Conservation (phyloP, 306 rosid species). For the Senna tora region DNA sequence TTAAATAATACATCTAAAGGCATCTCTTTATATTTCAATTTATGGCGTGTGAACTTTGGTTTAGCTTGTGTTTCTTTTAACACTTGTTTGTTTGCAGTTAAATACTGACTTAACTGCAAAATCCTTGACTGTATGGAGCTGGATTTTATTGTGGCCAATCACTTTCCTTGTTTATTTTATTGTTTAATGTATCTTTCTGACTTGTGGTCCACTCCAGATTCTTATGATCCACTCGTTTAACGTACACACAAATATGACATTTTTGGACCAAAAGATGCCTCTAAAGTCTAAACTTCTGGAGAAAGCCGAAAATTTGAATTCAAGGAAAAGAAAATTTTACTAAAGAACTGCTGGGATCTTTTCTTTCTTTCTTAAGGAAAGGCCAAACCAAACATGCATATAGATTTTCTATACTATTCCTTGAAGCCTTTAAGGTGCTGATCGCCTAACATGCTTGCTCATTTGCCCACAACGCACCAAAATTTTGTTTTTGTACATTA, state of each 20-base stretch:
- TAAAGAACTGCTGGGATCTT: not conserved
- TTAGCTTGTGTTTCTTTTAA: not conserved
- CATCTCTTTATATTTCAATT: not conserved
- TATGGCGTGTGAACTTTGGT: not conserved
- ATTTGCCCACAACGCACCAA: not conserved
- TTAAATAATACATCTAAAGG: not conserved
- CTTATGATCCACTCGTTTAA: not conserved
- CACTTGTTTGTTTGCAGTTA: not conserved
- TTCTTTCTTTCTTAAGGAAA: not conserved
- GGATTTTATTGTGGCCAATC: conserved; percentile 1
- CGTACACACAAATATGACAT: too few species aligned
- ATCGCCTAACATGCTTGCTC: conserved; percentile 12
- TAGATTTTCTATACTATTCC: not conserved
- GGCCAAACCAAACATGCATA: not conserved
- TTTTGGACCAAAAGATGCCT: not conserved
- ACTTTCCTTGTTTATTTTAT: not conserved
- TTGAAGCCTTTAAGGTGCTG: not conserved
- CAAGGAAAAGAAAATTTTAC: not conserved
- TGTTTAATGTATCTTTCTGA: conserved; percentile 4
- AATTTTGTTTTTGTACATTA: conserved; percentile 1
- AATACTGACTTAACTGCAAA: not conserved
- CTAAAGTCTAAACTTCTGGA: not conserved
- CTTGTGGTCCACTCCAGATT: not conserved
- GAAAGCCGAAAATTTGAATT: not conserved
- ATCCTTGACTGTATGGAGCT: not conserved